Conservation (phyloP, 257 asterid genomes). For the Gentiana straminea region DNA sequence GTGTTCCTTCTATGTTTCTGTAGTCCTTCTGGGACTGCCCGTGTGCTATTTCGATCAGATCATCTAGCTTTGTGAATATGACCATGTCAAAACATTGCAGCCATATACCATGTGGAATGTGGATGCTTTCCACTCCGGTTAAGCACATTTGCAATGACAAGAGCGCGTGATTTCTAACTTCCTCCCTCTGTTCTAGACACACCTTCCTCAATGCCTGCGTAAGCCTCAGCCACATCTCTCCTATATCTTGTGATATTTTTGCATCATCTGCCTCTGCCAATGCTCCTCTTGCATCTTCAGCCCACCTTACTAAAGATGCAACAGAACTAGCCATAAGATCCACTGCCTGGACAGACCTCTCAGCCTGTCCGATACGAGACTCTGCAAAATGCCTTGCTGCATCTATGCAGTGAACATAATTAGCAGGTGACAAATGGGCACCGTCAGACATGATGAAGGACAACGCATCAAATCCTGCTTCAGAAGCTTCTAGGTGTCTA, state of each 20-base stretch:
- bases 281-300: slow-evolving; percentile 62
- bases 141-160: slow-evolving; percentile 59
- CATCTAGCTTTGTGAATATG: slow-evolving; percentile 80
- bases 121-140: slow-evolving; percentile 57
- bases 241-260: slow-evolving; percentile 67
- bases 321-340: slow-evolving; percentile 76
- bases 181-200: slow-evolving; percentile 92
- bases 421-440: slow-evolving; percentile 72
- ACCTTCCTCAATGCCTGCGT: slow-evolving; percentile 82
- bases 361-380: slow-evolving; percentile 87
- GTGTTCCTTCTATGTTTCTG: slow-evolving; percentile 82
- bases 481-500: slow-evolving; percentile 92
- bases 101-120: slow-evolving; percentile 56
- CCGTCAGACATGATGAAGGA: slow-evolving; percentile 80
- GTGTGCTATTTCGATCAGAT: slow-evolving; percentile 75
- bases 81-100: slow-evolving; percentile 84
- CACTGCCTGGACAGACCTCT: slow-evolving; percentile 65
- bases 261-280: slow-evolving; percentile 53
- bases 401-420: slow-evolving; percentile 62
- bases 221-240: slow-evolving; percentile 96
- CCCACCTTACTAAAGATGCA: slow-evolving; percentile 64
- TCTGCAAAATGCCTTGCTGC: slow-evolving; percentile 92
- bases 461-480: slow-evolving; percentile 80
- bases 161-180: slow-evolving; percentile 85
- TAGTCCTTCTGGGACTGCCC: slow-evolving; percentile 83